A percentile compares a stretch with the other conserved stretches of the same genome.
Evolutionary conservation across 345 rosid species (phyloP).

Genomic region (Alliaria petiolata): DNA sequence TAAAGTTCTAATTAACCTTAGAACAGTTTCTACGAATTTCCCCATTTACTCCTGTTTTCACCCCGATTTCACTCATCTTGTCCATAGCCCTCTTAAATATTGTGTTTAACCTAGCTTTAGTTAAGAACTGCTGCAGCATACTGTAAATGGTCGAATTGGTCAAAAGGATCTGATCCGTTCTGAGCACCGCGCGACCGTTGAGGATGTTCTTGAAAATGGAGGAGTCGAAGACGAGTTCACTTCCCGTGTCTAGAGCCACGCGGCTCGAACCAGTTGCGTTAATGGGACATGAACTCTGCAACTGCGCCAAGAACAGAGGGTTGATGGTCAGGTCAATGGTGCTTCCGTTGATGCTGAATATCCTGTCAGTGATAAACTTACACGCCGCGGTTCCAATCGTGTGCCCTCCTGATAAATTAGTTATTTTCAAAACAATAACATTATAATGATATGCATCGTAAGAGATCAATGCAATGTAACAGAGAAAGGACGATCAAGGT

Average conservation of each 20-base stretch:
- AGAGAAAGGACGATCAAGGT: too few species aligned
- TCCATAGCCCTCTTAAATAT: constrained; percentile 38
- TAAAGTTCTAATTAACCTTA: constrained; percentile 11
- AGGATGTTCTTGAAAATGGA: constrained; percentile 30
- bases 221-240: constrained; percentile 20
- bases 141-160: too few species aligned
- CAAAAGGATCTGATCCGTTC: constrained; percentile 15
- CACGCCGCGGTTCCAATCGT: constrained; percentile 35
- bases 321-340: neutral
- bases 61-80: constrained; percentile 26
- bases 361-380: constrained; percentile 3
- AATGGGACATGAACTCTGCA: neutral
- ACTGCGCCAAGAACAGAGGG: neutral
- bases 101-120: neutral
- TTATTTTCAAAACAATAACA: too few species aligned
- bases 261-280: constrained; percentile 10
- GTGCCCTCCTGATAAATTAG: constrained; percentile 28
- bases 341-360: too few species aligned
- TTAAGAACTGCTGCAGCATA: too few species aligned
- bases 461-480: too few species aligned
- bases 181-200: constrained; percentile 17
- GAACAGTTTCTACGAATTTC: constrained; percentile 36
- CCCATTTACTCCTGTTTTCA: constrained; percentile 24
- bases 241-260: constrained; percentile 33
- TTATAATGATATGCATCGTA: too few species aligned